Conservation (phyloP, 768 basidiomycete genomes). For the Kwoniella mangroviensis region DNA sequence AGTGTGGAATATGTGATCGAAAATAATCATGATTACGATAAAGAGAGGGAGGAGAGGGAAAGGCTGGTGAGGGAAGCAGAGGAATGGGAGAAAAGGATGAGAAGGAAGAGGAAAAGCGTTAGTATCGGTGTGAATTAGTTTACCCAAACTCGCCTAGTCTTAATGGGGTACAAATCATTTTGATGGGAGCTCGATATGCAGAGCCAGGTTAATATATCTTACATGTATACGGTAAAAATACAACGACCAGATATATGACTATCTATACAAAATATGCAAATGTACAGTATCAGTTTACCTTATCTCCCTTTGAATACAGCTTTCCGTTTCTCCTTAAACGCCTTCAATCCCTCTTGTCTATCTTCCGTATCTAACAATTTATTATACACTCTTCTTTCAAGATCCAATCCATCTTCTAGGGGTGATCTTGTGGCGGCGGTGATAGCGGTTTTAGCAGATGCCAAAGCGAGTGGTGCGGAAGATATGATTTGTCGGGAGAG, state of each 20-base stretch:
- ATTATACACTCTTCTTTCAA: constrained; percentile 85
- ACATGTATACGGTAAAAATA: background rate
- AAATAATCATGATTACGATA: background rate
- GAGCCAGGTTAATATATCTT: background rate
- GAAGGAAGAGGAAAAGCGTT: constrained; percentile 12
- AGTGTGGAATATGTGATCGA: constrained; percentile 54
- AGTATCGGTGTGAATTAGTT: constrained; percentile 4
- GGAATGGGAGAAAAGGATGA: constrained; percentile 41
- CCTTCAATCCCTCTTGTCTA: constrained; percentile 78
- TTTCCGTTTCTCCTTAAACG: constrained; percentile 80
- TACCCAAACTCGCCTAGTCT: background rate
- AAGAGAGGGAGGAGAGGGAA: constrained; percentile 18
- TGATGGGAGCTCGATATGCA: background rate
- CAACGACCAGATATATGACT: background rate
- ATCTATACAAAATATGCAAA: background rate
- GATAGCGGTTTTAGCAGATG: constrained; percentile 86
- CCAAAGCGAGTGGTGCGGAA: constrained; percentile 76
- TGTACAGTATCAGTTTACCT: background rate
- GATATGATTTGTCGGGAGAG: constrained; percentile 43
- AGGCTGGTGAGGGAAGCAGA: constrained; percentile 37
- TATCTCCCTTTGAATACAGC: constrained; percentile 82
- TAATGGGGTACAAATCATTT: background rate
- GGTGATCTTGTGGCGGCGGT: constrained; percentile 77
- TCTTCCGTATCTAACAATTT: constrained; percentile 74
- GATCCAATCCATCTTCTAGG: constrained; percentile 86